Conservation (phyloP, 2,329 filamentous ascomycete species). For the Lomentospora prolificans region DNA sequence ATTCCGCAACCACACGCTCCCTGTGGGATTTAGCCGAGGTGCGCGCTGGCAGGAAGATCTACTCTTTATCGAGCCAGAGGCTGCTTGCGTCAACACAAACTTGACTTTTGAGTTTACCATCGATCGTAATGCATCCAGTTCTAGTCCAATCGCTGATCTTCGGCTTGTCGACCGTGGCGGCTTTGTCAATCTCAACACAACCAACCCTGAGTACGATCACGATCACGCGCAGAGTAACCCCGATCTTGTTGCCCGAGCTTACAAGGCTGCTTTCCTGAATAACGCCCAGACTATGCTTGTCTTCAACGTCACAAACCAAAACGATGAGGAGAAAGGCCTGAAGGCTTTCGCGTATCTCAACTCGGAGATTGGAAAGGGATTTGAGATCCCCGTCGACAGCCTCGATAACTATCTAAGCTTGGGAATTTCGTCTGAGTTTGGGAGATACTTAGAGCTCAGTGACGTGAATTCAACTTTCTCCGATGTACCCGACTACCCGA, state of each 20-base stretch:
- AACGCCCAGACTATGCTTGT: constrained; percentile 29
- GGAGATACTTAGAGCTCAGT: constrained; percentile 6
- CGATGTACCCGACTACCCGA: constrained; percentile 15
- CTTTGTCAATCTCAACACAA: constrained; percentile 26
- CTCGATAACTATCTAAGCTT: constrained; percentile 4
- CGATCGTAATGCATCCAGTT: constrained; percentile 2
- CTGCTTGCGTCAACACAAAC: constrained; percentile 32
- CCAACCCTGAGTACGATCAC: constrained; percentile 21
- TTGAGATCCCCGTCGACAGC: constrained; percentile 15
- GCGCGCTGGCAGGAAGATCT: constrained; percentile 36
- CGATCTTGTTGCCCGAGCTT: constrained; percentile 28
- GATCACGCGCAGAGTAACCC: constrained; percentile 23
- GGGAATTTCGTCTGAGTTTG: background rate
- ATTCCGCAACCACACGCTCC: constrained; percentile 33
- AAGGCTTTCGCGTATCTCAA: constrained; percentile 25
- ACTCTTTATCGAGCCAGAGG: constrained; percentile 35
- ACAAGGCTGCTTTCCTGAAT: constrained; percentile 30
- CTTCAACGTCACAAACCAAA: constrained; percentile 26
- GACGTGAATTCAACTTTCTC: background rate
- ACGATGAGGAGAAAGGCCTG: constrained; percentile 1
- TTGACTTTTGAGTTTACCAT: constrained; percentile 30
- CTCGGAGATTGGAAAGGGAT: constrained; percentile 23
- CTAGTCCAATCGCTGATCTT: constrained; percentile 14
- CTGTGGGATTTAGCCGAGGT: constrained; percentile 21
- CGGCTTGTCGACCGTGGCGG: constrained; percentile 31